Evolutionary conservation across 805 yeast genomes (phyloP), one percentile per base, ranked within the genome.

Genomic region (Saccharomycopsis guyanensis): DNA sequence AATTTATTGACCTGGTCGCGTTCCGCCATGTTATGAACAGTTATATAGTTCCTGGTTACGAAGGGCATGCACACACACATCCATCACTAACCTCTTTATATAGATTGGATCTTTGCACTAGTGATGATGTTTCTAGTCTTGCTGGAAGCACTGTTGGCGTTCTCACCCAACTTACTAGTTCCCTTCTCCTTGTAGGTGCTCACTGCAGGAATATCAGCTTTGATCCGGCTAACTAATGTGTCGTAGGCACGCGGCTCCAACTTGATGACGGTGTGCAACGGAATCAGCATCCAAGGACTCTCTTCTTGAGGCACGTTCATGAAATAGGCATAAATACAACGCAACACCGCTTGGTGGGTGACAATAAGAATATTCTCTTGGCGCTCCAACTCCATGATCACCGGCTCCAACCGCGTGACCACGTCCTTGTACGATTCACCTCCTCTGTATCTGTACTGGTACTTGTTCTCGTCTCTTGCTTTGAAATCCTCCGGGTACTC

Each of bases 221-320:
- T 87, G 49, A 93, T 86, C 56, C 94, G 73, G 16, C 91, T 83
- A 15, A 89, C 97, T 37, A 80, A 66, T 0, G 98, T 89, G 42
- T 81, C 82, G 59, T 86, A 89, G 0, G 98, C 96, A 47, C 95
- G 73, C n/a, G 97, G 96, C 62, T 93, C 97, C 53, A 93, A 70
- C 60, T 87, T 84, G 58, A 93, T 93, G 61, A 93, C 68, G 0
- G 98, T 93, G 61, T 93, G 99, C 57, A 93, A 69, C 4, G 99
- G 99, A 49, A 93, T 94, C 34, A 94, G 86, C 96, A 93, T 88
- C 98, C 98, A 93, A 3, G 99, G 99, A 49, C 89, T 78, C 62
- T 87, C 91, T 57, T 91, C 96, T 63, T 91, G 97, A 3, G 97
- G 96, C 16, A 93, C 95, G 61, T 93, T 91, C 97, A 93, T 93